Evolutionary conservation across 2,329 filamentous ascomycete species (phyloP), one percentile per base, ranked within the genome.

Genomic region (Aspergillus clavatus): DNA sequence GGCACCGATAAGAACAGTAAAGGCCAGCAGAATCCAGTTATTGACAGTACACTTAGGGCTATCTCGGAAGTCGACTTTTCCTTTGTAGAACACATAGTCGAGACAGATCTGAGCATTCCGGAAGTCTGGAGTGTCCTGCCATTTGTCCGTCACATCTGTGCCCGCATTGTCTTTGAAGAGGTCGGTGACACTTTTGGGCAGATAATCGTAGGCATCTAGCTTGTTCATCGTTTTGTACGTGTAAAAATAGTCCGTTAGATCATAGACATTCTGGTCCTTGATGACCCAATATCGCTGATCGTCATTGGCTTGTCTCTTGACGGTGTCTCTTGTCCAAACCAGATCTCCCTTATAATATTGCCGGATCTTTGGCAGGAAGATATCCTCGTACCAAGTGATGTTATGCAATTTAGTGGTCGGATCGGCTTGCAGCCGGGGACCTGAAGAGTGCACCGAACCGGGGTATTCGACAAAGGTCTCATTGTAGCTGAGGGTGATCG

Each of bases 201-300:
- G 74, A 69, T 94, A 97, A 7, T 77, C 67, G 69, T 87, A 94
- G 0, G 65, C 61, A 0, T 69, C 60, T 4, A 74, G 57, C 43
- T 82, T 73, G 53, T 83, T 75, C 59, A 77, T 72, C 16, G 74
- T 53, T 7, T 84, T 72, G 33, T 83, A 69, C 0, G 89, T 95
- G 61, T 89, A 76, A 68, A 90, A 91, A 70, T 98, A 98, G 65
- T 97, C 81, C 0, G 88, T 95, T 43, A 98, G 70, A 63, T 98
- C 94, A 63, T 93, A 97, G 16, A 98, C 76, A 41, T 78, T 79
- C 43, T 83, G 75, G 23, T 88, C 75, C 50, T 95, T 81, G 43
- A 86, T 84, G 52, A 87, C 84, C 89, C 93, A 97, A 61, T 80
- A 78, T 56, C 86, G 84, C 43, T 81, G 76, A 12, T 83, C 69